These are phyloP conservation scores for Yamadazyma epiphylla DNA, from an alignment of 1,139 yeast species.

Conservation along the genomic window DNA sequence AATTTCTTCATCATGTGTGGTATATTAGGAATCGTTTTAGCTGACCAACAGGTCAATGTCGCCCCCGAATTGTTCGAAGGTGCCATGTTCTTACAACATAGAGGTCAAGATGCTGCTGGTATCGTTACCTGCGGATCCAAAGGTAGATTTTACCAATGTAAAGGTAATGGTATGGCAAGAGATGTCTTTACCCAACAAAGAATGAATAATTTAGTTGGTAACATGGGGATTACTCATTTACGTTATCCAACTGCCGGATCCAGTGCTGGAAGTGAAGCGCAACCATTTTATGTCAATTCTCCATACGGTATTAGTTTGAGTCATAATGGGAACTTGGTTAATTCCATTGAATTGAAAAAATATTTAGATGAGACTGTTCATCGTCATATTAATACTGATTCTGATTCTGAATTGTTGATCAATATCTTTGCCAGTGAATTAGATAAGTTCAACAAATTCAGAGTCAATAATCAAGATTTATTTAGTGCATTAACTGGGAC, in stretches of 20 bases:
- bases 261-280: slow-evolving; percentile 94
- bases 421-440: slow-evolving; percentile 90
- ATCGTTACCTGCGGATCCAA: slow-evolving; percentile 92
- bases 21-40: slow-evolving; percentile 79
- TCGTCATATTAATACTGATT: slow-evolving; percentile 95
- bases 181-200: slow-evolving; percentile 89
- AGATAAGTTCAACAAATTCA: slow-evolving; percentile 85
- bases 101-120: slow-evolving; percentile 99
- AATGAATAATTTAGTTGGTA: slow-evolving; percentile 78
- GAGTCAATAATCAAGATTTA: slow-evolving; percentile 88
- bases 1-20: slow-evolving; percentile 72
- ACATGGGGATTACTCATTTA: slow-evolving; percentile 92
- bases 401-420: slow-evolving; percentile 86
- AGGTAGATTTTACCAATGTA: slow-evolving; percentile 94
- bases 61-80: slow-evolving; percentile 93
- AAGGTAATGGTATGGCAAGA: slow-evolving; percentile 98
- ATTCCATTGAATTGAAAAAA: slow-evolving; percentile 69
- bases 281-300: slow-evolving; percentile 95
- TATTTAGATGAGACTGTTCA: slow-evolving; percentile 92
- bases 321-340: slow-evolving; percentile 94
- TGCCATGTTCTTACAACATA: slow-evolving; percentile 87
- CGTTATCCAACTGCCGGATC: slow-evolving; percentile 99
- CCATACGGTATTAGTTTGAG: slow-evolving; percentile 90
- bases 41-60: slow-evolving; percentile 69
- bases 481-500: slow-evolving; percentile 84